Conservation (phyloP, 2,329 filamentous ascomycete species). For the Diaporthe batatas region DNA sequence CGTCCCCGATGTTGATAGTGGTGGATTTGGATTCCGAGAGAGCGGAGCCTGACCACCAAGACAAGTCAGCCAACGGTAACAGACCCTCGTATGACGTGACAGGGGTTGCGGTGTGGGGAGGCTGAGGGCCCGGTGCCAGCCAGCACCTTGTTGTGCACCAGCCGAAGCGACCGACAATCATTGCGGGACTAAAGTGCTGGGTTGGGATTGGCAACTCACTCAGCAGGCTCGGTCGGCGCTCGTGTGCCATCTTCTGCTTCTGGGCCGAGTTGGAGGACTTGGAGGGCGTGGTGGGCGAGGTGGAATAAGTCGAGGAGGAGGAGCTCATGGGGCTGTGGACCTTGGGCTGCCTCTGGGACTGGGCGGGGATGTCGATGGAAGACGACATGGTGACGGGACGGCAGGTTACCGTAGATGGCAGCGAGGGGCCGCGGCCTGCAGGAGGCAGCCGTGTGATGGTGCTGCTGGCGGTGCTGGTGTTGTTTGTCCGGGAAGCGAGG, state of each 20-base stretch:
- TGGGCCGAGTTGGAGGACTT: conserved; percentile 57
- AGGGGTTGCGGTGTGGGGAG: conserved; percentile 6
- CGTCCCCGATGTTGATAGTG: conserved; percentile 83
- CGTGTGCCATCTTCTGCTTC: conserved; percentile 61
- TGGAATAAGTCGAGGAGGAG: conserved; percentile 69
- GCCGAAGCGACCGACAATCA: background rate
- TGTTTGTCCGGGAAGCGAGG: conserved; percentile 27
- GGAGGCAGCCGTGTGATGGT: conserved; percentile 13
- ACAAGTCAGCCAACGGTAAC: conserved; percentile 40
- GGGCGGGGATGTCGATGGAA: conserved; percentile 76
- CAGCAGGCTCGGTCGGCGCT: conserved; percentile 72
- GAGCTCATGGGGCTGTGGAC: conserved; percentile 62
- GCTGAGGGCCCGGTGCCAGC: background rate
- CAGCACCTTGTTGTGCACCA: background rate
- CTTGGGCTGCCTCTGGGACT: conserved; percentile 53
- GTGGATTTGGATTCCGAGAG: conserved; percentile 81
- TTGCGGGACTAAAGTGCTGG: conserved; percentile 40
- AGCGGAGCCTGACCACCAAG: conserved; percentile 69
- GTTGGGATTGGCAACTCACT: conserved; percentile 59
- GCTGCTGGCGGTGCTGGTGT: conserved; percentile 9
- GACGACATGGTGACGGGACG: conserved; percentile 67
- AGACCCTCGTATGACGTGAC: conserved; percentile 25
- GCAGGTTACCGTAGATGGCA: conserved; percentile 36
- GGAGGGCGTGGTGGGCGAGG: conserved; percentile 63
- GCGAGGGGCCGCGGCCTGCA: background rate